Percentiles rank a stretch among this genome's conserved stretches.
These are phyloP conservation scores for Citrus maxima DNA, from an alignment of 345 rosid genomes.

Conservation along the genomic window DNA sequence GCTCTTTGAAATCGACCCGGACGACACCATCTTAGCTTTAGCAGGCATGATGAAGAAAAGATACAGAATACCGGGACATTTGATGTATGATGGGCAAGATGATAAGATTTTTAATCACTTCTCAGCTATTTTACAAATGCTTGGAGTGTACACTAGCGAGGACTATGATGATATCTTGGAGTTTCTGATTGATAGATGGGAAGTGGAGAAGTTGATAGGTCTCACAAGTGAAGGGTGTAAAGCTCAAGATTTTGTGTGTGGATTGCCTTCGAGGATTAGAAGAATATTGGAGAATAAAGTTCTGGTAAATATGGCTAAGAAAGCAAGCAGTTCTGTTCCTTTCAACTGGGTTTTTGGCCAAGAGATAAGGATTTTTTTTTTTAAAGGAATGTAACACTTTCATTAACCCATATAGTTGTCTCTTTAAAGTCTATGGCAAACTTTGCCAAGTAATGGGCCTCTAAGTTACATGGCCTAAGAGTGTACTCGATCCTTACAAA, in stretches of 20 bases:
- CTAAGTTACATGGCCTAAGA: too few species aligned
- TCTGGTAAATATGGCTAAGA: conserved; percentile 4
- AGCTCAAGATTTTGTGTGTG: too few species aligned
- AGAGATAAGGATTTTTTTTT: conserved; percentile 22
- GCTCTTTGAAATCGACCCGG: conserved; percentile 49
- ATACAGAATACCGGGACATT: conserved; percentile 42
- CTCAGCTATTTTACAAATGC: conserved; percentile 47
- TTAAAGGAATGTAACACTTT: too few species aligned
- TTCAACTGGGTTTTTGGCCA: conserved; percentile 38
- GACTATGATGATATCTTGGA: too few species aligned
- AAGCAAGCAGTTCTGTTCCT: conserved; percentile 11
- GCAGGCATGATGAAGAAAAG: conserved; percentile 62
- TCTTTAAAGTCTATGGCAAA: too few species aligned
- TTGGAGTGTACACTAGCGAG: conserved; percentile 56
- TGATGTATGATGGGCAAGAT: conserved; percentile 52
- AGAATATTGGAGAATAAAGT: conserved; percentile 30
- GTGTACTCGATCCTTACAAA: too few species aligned
- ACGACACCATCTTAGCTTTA: conserved; percentile 34
- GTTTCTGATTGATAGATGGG: too few species aligned
- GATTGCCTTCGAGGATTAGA: too few species aligned
- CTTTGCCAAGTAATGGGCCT: too few species aligned
- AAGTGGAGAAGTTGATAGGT: too few species aligned
- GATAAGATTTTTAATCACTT: conserved; percentile 42
- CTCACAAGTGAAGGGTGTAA: too few species aligned
- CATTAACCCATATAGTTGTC: too few species aligned